Base-by-base conservation (phyloP, 148 eudicot genomes). In the Rhododendron henanense region DNA sequence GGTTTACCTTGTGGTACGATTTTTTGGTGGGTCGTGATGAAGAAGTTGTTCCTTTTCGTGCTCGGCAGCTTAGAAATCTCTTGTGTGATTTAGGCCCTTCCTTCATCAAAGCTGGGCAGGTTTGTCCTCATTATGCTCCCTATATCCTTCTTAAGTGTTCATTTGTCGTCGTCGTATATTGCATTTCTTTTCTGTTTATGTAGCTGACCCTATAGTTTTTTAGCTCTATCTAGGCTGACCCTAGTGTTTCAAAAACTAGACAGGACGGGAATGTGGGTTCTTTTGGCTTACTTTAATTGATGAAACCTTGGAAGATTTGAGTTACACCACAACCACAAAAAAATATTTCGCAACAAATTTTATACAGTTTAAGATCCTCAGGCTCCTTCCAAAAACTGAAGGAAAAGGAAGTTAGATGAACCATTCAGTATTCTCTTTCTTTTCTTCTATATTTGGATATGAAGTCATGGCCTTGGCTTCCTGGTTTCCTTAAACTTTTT, bases 71-170 rank as follows among this genome's bases (percentile, higher is more conserved):
- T 73, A 91, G 98, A 81, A 93, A 95, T 91, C 94, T 97, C 28
- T 86, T 97, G 84, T 94, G 97, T 79, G 91, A 93, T 89, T 88
- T 97, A 87, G 99, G 99, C 28, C 99, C 99, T 81, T 95, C 99
- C 84, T 97, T 97, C 86, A 92, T 97, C 87, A 97, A 97, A 93
- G 98, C 99, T 82, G 98, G 99, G 44, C 99, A 97, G 98, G 99
- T 97, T 51, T 84, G 57, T 89, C 77, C 41, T 8, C 25, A 11
- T 57, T 84, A 28, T 76, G 21, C 80, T 48, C 25, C 23, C n/a
- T 88, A 0, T 63, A 13, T 48, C 51, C 53, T 44, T 65, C 28
- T 65, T 21, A 18, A 14, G 75, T 39, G 63, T 51, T 83, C 14
- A 53, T 19, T 8, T 13, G 61, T 35, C 10, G 37, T 35, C 10